These are phyloP conservation scores for Cytospora chrysosperma DNA, from an alignment of 2,329 filamentous ascomycete species.

Conservation along the genomic window DNA sequence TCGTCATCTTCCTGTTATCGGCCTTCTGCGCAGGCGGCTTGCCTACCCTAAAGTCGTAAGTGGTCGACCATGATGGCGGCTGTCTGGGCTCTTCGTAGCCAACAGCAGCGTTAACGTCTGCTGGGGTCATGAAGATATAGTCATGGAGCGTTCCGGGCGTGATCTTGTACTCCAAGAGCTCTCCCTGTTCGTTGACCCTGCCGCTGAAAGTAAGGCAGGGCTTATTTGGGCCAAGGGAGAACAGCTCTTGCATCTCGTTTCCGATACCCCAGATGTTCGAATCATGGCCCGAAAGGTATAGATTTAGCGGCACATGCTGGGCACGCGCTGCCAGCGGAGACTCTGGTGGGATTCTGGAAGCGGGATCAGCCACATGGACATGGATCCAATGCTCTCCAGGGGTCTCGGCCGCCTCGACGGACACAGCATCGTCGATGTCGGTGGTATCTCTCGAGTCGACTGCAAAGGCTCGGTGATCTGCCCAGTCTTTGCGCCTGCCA, in stretches of 20 bases:
- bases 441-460: conserved; percentile 66
- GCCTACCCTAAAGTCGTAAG: conserved; percentile 38
- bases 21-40: conserved; percentile 24
- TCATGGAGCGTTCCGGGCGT: conserved; percentile 52
- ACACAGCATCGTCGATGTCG: conserved; percentile 79
- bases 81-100: conserved; percentile 23
- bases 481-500: conserved; percentile 58
- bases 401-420: conserved; percentile 58
- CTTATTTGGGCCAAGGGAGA: conserved; percentile 53
- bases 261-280: conserved; percentile 52
- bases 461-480: conserved; percentile 62
- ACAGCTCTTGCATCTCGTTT: conserved; percentile 39
- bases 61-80: background rate
- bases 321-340: conserved; percentile 61
- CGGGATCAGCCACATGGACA: conserved; percentile 75
- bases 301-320: conserved; percentile 57
- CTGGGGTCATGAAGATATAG: conserved; percentile 57
- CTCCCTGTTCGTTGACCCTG: conserved; percentile 51
- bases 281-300: conserved; percentile 59
- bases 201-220: conserved; percentile 64
- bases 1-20: conserved; percentile 44
- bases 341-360: conserved; percentile 63
- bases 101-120: conserved; percentile 41
- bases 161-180: conserved; percentile 54
- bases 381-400: conserved; percentile 69